Evolutionary conservation across 2,329 filamentous ascomycete species (phyloP).

Genomic region (Talaromyces islandicus): DNA sequence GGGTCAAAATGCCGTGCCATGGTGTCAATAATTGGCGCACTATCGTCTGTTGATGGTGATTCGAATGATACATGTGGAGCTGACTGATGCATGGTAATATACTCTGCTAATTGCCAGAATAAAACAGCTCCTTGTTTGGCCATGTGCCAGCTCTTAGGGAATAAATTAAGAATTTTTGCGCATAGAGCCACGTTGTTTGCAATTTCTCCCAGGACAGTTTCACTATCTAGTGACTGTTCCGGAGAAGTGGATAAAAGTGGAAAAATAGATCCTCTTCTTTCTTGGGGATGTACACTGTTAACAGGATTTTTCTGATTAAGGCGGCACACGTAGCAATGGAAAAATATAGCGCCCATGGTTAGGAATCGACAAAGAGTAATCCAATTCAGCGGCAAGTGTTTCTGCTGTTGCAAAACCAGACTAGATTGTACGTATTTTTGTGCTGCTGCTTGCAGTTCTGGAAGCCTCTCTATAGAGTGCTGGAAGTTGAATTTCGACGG

Average conservation of each 20-base stretch:
- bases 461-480: constrained; percentile 12
- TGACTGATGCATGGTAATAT: not conserved
- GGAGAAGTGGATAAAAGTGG: not conserved
- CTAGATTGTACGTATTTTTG: constrained; percentile 39
- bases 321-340: constrained; percentile 8
- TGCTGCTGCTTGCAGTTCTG: constrained; percentile 18
- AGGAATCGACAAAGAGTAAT: constrained; percentile 34
- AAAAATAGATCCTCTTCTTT: not conserved
- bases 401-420: constrained; percentile 37
- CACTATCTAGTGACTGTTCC: not conserved
- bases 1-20: constrained; percentile 1
- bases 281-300: constrained; percentile 1
- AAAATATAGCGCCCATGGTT: constrained; percentile 9
- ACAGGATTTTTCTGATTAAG: not conserved
- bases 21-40: not conserved
- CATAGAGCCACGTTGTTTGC: not conserved
- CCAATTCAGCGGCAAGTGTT: constrained; percentile 40
- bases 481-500: constrained; percentile 37
- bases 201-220: not conserved
- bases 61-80: not conserved
- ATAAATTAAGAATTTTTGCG: not conserved
- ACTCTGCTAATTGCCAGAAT: not conserved
- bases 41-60: not conserved
- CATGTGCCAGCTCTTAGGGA: constrained; percentile 1
- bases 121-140: constrained; percentile 1